Base-by-base conservation (phyloP, 2,329 filamentous ascomycete genomes). In the Colletotrichum paranaense region DNA sequence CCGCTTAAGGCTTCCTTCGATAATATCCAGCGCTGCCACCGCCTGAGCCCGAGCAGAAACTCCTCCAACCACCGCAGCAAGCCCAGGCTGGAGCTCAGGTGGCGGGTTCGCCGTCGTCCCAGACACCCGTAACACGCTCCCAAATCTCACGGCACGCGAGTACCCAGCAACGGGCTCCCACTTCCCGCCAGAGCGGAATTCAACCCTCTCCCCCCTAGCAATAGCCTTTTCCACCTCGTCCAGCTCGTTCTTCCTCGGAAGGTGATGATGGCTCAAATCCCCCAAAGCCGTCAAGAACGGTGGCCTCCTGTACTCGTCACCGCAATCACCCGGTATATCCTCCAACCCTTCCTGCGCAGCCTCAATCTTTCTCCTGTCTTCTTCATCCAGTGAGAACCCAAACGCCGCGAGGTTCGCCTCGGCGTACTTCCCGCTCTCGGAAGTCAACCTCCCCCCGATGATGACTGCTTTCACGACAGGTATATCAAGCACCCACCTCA, bases 401-500 rank as follows among this genome's bases (percentile, higher is more conserved):
- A 76, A 74, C 26, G 74, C 11, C 76, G 75, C 64, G 72, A 79
- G 5, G 76, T 75, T 57, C 66, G 75, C 74, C 69, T 76, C 5
- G 84, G 79, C 2, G 81, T 82, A 2, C 86, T 5, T 24, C 22
- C 30, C 55, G 59, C 59, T 69, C 24, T 60, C 65, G 22, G 11
- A 8, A 1, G 58, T 53, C 11, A 72, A 4, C 14, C 69, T 7
- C 52, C 59, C 52, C 8, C 69, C 87, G 6, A 88, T 82, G 30
- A 88, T 87, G 1, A 88, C 86, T 0, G 86, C 86, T 9, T 84
- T 86, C 0, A 88, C 86, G 59, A 81, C 83, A 1, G 83, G 81
- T 53, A 86, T 81, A 68, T 88, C 86, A 8, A 88, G 77, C 1
- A 88, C 86, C 83, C 86, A 88, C 74, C 86, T 79, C n/a, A 82